phyloP scores from a whole-genome alignment of 2,329 filamentous ascomycete species.

The Raffaelea ambrosiae region DNA sequence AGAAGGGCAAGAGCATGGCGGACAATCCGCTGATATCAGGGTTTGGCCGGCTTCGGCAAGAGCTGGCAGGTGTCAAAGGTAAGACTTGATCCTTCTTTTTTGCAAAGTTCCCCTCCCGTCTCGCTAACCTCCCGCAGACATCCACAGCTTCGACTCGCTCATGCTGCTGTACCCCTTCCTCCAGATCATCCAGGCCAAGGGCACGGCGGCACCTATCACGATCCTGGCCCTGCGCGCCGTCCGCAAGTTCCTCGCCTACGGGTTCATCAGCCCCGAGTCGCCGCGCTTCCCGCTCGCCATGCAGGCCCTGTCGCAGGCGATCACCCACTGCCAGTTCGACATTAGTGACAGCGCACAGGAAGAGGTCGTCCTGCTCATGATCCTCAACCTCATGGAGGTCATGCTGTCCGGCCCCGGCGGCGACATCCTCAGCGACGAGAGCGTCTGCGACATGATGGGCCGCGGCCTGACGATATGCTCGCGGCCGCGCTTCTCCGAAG shows the following conservation, averaged over 20 bases:
- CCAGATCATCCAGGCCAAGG: conserved; percentile 92
- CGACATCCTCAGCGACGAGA: conserved; percentile 91
- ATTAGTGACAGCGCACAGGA: conserved; percentile 91
- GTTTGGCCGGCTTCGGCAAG: conserved; percentile 81
- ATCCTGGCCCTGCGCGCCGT: conserved; percentile 89
- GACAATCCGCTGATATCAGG: conserved; percentile 95
- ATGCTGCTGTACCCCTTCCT: conserved; percentile 87
- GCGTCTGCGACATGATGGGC: conserved; percentile 99
- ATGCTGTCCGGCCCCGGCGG: conserved; percentile 94
- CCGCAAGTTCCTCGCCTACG: conserved; percentile 94
- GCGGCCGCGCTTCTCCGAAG: conserved; percentile 81
- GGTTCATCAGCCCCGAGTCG: conserved; percentile 74
- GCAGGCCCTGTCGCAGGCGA: conserved; percentile 88
- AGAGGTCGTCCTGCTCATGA: conserved; percentile 89
- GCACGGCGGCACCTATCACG: conserved; percentile 92
- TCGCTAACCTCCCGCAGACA: conserved; percentile 48
- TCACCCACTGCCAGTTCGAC: conserved; percentile 96
- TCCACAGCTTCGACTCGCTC: conserved; percentile 80
- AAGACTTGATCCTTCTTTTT: conserved; percentile 14
- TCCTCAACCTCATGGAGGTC: conserved; percentile 94
- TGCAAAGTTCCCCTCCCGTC: neutral
- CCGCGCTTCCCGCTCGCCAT: conserved; percentile 86
- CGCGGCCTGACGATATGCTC: conserved; percentile 96
- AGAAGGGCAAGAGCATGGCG: conserved; percentile 94
- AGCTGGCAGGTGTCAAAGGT: conserved; percentile 81